Evolutionary conservation across 805 yeast species (phyloP).

Genomic region (Lipomyces mesembrius): DNA sequence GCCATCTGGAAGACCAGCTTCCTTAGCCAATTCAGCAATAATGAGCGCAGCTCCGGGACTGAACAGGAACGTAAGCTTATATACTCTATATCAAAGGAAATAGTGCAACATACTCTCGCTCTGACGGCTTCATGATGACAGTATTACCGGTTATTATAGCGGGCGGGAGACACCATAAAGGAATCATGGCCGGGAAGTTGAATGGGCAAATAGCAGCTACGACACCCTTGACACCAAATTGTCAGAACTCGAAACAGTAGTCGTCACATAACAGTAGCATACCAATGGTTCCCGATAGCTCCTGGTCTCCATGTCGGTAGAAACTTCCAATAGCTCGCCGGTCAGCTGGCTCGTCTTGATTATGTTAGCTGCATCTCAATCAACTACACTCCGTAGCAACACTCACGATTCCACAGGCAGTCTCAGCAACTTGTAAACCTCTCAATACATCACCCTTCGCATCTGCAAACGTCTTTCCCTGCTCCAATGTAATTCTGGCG

Average conservation of each 20-base stretch:
- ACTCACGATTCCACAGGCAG: constrained; percentile 64
- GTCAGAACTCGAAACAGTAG: not conserved
- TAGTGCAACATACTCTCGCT: constrained; percentile 53
- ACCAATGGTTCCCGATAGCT: constrained; percentile 62
- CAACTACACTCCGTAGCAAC: not conserved
- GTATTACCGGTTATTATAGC: constrained; percentile 74
- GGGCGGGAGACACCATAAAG: constrained; percentile 68
- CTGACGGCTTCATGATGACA: constrained; percentile 69
- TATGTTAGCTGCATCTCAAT: not conserved
- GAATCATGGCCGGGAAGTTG: constrained; percentile 86
- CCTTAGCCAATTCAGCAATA: constrained; percentile 68
- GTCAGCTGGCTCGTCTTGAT: constrained; percentile 54
- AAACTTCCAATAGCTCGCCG: constrained; percentile 68
- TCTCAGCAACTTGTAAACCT: constrained; percentile 79
- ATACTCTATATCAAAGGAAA: not conserved
- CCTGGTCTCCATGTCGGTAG: constrained; percentile 75
- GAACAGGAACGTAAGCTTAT: not conserved
- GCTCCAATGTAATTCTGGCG: constrained; percentile 66
- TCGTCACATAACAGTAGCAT: not conserved
- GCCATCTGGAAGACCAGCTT: constrained; percentile 79
- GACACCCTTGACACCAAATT: constrained; percentile 53
- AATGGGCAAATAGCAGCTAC: constrained; percentile 79
- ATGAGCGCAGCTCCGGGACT: constrained; percentile 77
- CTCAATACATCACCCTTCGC: constrained; percentile 77
- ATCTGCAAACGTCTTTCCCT: constrained; percentile 76